Evolutionary conservation across 2,329 filamentous ascomycete species (phyloP).

Genomic region (Pleoardoris graminearum): DNA sequence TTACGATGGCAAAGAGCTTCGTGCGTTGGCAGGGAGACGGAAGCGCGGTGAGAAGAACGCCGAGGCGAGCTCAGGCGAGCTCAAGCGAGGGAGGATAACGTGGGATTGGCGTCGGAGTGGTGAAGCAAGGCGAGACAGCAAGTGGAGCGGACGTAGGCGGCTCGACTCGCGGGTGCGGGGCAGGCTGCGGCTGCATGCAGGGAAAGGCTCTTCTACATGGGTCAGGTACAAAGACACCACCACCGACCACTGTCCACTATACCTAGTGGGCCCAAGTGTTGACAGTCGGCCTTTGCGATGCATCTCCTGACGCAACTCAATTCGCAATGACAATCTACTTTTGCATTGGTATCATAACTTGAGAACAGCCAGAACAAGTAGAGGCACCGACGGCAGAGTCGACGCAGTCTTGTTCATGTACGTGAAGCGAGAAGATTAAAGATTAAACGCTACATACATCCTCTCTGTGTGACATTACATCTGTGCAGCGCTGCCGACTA

Average conservation of each 20-base stretch:
- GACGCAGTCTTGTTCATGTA: constrained; percentile 12
- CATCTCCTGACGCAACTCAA: too few species aligned
- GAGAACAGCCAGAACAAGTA: too few species aligned
- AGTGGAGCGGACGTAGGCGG: constrained; percentile 8
- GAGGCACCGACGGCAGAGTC: too few species aligned
- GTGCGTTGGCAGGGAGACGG: constrained; percentile 3
- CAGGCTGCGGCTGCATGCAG: neutral
- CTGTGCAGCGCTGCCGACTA: neutral
- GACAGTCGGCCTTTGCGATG: too few species aligned
- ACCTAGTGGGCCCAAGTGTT: too few species aligned
- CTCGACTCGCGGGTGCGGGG: constrained; percentile 9
- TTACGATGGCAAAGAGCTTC: neutral
- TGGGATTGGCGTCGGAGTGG: neutral
- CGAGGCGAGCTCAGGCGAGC: too few species aligned
- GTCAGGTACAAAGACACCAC: neutral
- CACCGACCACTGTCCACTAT: too few species aligned
- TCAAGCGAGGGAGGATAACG: neutral
- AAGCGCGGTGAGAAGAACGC: neutral
- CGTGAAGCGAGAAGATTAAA: constrained; percentile 24
- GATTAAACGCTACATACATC: constrained; percentile 18
- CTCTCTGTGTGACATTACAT: neutral
- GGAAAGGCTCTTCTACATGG: neutral
- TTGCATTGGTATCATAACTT: too few species aligned
- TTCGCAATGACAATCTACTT: too few species aligned
- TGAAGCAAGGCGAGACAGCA: constrained; percentile 1